Evolutionary conservation across 2,329 filamentous ascomycete genomes (phyloP).

Genomic region (Alternaria panax): DNA sequence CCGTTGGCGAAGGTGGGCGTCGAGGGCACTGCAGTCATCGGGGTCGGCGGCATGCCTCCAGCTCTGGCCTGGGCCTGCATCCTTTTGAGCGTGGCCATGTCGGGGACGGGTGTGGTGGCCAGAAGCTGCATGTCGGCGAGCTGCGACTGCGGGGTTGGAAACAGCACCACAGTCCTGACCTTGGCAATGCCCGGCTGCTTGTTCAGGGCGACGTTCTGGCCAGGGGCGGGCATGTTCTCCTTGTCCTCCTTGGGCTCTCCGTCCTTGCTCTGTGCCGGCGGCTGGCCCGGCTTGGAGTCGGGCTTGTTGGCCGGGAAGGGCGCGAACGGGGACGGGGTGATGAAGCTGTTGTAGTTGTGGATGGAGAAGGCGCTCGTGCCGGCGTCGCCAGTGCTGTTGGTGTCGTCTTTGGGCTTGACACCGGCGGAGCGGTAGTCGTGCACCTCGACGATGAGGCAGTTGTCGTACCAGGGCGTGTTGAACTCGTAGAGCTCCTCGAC

Average conservation of each 20-base stretch:
- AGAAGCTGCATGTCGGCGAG: constrained; percentile 79
- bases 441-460: constrained; percentile 91
- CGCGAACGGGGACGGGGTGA: constrained; percentile 87
- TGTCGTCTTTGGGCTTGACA: constrained; percentile 63
- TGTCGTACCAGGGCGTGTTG: constrained; percentile 85
- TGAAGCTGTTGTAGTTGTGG: constrained; percentile 88
- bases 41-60: constrained; percentile 71
- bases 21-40: constrained; percentile 62
- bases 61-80: constrained; percentile 57
- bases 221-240: constrained; percentile 65
- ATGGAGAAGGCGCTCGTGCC: constrained; percentile 79
- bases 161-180: constrained; percentile 80
- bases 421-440: constrained; percentile 80
- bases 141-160: constrained; percentile 79
- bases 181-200: constrained; percentile 61
- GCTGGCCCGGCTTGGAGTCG: constrained; percentile 32
- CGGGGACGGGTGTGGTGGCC: constrained; percentile 69
- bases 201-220: constrained; percentile 50
- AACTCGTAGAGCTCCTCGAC: constrained; percentile 76
- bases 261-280: constrained; percentile 33
- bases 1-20: constrained; percentile 63
- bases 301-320: constrained; percentile 65
- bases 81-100: constrained; percentile 58
- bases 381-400: constrained; percentile 59
- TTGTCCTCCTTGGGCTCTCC: constrained; percentile 54